A percentile compares a stretch with the other conserved stretches of the same genome.
Conservation (phyloP, 805 yeast species). For the Kluyveromyces dobzhanskii region DNA sequence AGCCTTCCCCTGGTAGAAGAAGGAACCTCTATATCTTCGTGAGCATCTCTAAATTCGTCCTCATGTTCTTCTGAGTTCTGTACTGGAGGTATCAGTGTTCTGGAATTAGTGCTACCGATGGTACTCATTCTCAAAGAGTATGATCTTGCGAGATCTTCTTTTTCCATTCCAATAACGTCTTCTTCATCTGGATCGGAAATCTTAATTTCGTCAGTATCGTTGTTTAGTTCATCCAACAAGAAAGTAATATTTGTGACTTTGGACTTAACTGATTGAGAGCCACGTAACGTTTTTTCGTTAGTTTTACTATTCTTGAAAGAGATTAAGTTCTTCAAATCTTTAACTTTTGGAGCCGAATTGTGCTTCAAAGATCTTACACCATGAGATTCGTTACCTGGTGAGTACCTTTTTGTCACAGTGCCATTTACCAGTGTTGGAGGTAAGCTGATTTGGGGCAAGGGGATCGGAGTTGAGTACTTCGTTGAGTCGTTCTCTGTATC, state of each 20-base stretch:
- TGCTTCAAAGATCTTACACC: slow-evolving; percentile 7
- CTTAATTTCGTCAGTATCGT: slow-evolving; percentile 15
- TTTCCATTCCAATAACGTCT: slow-evolving; percentile 26
- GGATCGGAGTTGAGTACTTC: not conserved
- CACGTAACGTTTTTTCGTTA: slow-evolving; percentile 11
- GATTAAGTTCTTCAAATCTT: slow-evolving; percentile 22
- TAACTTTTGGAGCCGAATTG: slow-evolving; percentile 20
- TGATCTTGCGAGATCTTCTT: slow-evolving; percentile 24
- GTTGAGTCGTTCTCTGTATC: not conserved
- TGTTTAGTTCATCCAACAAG: slow-evolving; percentile 23
- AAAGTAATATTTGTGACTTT: slow-evolving; percentile 31
- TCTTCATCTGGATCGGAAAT: slow-evolving; percentile 30
- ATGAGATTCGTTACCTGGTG: slow-evolving; percentile 1
- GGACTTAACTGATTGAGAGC: slow-evolving; percentile 30
- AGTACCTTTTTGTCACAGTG: not conserved
- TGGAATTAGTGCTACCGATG: slow-evolving; percentile 12
- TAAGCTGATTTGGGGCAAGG: not conserved
- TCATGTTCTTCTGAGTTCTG: slow-evolving; percentile 3
- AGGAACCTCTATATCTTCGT: slow-evolving; percentile 17
- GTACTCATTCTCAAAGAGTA: slow-evolving; percentile 15
- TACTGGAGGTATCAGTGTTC: slow-evolving; percentile 7
- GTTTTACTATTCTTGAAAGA: slow-evolving; percentile 4
- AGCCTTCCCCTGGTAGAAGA: slow-evolving; percentile 24
- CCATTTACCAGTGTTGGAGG: not conserved
- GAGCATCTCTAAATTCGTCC: slow-evolving; percentile 27